Evolutionary conservation across 768 basidiomycete genomes (phyloP).

Genomic region (Tylopilus intermedius): DNA sequence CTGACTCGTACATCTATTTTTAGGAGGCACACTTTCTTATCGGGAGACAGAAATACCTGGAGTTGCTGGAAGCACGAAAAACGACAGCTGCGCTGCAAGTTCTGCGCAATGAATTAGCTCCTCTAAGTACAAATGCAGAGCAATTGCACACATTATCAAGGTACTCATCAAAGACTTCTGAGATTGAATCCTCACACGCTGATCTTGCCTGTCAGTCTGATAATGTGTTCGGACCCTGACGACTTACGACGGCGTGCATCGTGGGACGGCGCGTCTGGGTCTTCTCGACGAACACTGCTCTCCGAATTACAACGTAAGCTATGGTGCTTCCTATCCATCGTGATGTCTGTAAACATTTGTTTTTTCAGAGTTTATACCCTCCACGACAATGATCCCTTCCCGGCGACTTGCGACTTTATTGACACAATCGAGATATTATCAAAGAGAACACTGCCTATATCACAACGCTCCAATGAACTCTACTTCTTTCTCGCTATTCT

Average conservation of each 20-base stretch:
- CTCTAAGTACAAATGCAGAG: constrained; percentile 72
- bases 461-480: constrained; percentile 66
- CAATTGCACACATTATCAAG: constrained; percentile 85
- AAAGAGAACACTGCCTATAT: constrained; percentile 78
- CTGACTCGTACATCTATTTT: constrained; percentile 19
- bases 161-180: constrained; percentile 37
- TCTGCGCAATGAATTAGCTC: constrained; percentile 83
- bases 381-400: constrained; percentile 89
- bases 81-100: constrained; percentile 80
- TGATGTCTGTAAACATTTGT: neutral
- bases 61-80: constrained; percentile 77
- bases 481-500: constrained; percentile 72
- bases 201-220: constrained; percentile 47
- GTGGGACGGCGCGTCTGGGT: constrained; percentile 87
- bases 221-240: constrained; percentile 86
- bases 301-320: constrained; percentile 74
- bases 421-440: constrained; percentile 77
- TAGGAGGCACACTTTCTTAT: constrained; percentile 85
- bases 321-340: neutral
- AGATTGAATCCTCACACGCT: constrained; percentile 13
- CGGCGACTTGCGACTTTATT: constrained; percentile 81
- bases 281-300: constrained; percentile 73
- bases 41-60: constrained; percentile 93
- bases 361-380: constrained; percentile 74
- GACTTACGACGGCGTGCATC: constrained; percentile 75